Percentiles rank a stretch among this genome's conserved stretches.
phyloP scores from a whole-genome alignment of 2,329 filamentous ascomycete genomes.

The Penicillium concentricum region DNA sequence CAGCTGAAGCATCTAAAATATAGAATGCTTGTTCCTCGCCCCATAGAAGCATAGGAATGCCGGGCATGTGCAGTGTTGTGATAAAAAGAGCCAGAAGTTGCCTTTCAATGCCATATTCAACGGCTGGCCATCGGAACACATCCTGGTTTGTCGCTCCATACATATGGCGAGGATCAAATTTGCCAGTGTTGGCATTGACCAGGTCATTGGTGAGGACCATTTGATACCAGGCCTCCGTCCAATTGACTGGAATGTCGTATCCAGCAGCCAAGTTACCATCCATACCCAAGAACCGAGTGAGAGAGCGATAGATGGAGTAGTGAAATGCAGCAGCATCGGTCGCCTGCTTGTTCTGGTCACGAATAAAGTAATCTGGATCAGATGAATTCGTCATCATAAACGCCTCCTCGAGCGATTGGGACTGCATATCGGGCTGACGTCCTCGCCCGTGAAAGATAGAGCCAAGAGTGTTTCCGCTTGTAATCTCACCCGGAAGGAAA shows the following conservation, averaged over 20 bases:
- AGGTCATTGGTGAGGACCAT: slow-evolving; percentile 61
- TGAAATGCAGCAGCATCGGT: slow-evolving; percentile 63
- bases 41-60: slow-evolving; percentile 61
- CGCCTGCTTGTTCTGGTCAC: slow-evolving; percentile 52
- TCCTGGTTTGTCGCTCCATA: slow-evolving; percentile 66
- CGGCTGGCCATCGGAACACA: slow-evolving; percentile 63
- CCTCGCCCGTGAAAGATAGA: slow-evolving; percentile 64
- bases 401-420: slow-evolving; percentile 49
- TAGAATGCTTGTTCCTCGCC: slow-evolving; percentile 68
- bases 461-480: slow-evolving; percentile 60
- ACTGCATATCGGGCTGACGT: slow-evolving; percentile 55
- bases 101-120: slow-evolving; percentile 57
- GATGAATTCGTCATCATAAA: slow-evolving; percentile 49
- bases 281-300: slow-evolving; percentile 61
- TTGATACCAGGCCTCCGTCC: slow-evolving; percentile 55
- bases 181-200: slow-evolving; percentile 59
- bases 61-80: slow-evolving; percentile 59
- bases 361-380: slow-evolving; percentile 50
- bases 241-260: slow-evolving; percentile 56
- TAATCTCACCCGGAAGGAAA: slow-evolving; percentile 64
- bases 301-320: slow-evolving; percentile 63
- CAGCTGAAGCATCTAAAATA: slow-evolving; percentile 61
- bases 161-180: slow-evolving; percentile 64
- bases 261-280: slow-evolving; percentile 57
- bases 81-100: slow-evolving; percentile 60